Percentiles rank a stretch among this genome's conserved stretches.
phyloP scores from a whole-genome alignment of 768 basidiomycete genomes.

The Wakefieldia striispora region DNA sequence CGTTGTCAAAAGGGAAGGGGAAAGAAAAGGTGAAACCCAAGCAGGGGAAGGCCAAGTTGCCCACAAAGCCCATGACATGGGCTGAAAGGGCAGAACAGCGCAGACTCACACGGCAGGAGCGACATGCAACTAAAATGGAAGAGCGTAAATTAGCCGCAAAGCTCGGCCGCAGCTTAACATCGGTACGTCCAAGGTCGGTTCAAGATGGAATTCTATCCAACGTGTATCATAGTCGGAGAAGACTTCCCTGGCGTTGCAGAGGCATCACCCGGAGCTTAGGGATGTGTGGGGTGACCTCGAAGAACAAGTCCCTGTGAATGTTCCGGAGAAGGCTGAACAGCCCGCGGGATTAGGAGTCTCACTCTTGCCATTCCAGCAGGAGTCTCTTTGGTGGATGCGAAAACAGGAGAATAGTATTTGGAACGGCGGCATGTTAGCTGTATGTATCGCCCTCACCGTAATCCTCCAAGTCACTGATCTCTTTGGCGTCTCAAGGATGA shows the following conservation, averaged over 20 bases:
- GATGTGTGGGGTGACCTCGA: slow-evolving; percentile 89
- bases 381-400: slow-evolving; percentile 95
- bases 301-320: slow-evolving; percentile 53
- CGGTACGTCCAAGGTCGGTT: slow-evolving; percentile 41
- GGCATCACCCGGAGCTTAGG: slow-evolving; percentile 75
- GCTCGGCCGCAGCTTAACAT: slow-evolving; percentile 73
- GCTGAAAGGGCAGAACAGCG: slow-evolving; percentile 7
- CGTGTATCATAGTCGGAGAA: slow-evolving; percentile 62
- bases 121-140: slow-evolving; percentile 40
- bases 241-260: slow-evolving; percentile 56
- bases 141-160: slow-evolving; percentile 49
- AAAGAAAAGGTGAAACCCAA: slow-evolving; percentile 29
- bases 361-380: slow-evolving; percentile 91
- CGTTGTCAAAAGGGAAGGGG: slow-evolving; percentile 31
- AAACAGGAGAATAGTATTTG: slow-evolving; percentile 86
- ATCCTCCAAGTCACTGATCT: slow-evolving; percentile 6
- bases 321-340: slow-evolving; percentile 71
- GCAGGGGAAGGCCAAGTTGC: slow-evolving; percentile 9
- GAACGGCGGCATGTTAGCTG: slow-evolving; percentile 91
- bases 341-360: slow-evolving; percentile 81
- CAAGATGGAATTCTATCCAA: slow-evolving; percentile 1
- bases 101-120: slow-evolving; percentile 19
- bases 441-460: slow-evolving; percentile 35
- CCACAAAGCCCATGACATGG: slow-evolving; percentile 4
- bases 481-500: slow-evolving; percentile 55